phyloP scores from a whole-genome alignment of 2,329 filamentous ascomycete genomes.

The Beauveria sp. region DNA sequence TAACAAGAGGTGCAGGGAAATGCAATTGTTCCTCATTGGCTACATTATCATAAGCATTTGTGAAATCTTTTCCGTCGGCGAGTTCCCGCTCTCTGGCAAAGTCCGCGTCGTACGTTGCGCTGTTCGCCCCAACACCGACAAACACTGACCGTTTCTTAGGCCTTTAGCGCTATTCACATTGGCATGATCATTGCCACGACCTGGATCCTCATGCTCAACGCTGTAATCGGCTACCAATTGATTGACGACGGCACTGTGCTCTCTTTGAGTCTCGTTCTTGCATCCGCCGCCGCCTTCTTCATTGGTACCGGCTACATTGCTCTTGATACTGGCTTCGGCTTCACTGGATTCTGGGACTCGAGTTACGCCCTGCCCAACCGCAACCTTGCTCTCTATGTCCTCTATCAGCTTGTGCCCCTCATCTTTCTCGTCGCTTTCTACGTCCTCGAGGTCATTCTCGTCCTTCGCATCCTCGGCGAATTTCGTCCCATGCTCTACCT shows the following conservation, averaged over 20 bases:
- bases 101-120: slow-evolving; percentile 65
- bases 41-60: slow-evolving; percentile 87
- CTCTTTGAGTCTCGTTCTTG: slow-evolving; percentile 67
- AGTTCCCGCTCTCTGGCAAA: slow-evolving; percentile 64
- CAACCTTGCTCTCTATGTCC: slow-evolving; percentile 81
- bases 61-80: slow-evolving; percentile 93
- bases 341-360: slow-evolving; percentile 69
- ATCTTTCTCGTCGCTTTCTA: slow-evolving; percentile 86
- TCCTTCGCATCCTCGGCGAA: slow-evolving; percentile 80
- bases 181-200: slow-evolving; percentile 80
- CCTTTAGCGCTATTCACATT: slow-evolving; percentile 83
- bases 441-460: slow-evolving; percentile 73
- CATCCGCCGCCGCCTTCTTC: slow-evolving; percentile 65
- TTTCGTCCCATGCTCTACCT: slow-evolving; percentile 89
- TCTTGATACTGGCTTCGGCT: slow-evolving; percentile 82
- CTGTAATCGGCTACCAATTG: slow-evolving; percentile 84
- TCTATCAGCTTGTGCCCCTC: slow-evolving; percentile 85
- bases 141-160: slow-evolving; percentile 40
- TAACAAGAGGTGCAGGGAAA: slow-evolving; percentile 56
- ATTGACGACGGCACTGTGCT: slow-evolving; percentile 86
- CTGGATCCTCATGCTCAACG: slow-evolving; percentile 90
- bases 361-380: slow-evolving; percentile 54
- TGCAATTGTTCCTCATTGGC: slow-evolving; percentile 84
- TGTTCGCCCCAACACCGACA: background rate
- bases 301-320: slow-evolving; percentile 93